Conservation (phyloP, 257 asterid genomes). For the Solanum raphanifolium region DNA sequence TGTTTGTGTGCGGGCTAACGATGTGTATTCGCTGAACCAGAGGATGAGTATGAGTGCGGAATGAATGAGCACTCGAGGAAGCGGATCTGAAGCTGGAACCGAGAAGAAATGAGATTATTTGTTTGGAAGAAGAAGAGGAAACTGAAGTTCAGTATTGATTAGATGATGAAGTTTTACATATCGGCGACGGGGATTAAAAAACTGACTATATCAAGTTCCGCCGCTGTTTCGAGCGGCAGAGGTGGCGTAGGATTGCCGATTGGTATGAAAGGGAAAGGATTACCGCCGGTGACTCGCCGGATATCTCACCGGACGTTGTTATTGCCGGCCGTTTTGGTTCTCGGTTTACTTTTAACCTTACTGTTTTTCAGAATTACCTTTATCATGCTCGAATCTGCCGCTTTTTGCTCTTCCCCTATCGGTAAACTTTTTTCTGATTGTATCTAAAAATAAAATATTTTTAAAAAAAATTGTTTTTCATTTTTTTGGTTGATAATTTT, state of each 20-base stretch:
- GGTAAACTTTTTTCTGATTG: conserved; percentile 21
- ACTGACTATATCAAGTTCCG: conserved; percentile 23
- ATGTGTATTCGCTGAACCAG: neutral
- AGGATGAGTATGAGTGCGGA: neutral
- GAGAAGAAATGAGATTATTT: conserved; percentile 7
- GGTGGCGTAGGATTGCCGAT: conserved; percentile 10
- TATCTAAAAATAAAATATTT: neutral
- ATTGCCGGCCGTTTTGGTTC: conserved; percentile 34
- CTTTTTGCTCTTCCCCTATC: conserved; percentile 53
- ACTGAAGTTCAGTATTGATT: conserved; percentile 7
- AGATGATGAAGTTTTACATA: conserved; percentile 42
- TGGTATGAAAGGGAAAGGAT: conserved; percentile 32
- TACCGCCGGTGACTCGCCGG: conserved; percentile 30
- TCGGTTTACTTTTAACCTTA: conserved; percentile 46
- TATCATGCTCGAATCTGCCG: conserved; percentile 55
- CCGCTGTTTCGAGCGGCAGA: conserved; percentile 14
- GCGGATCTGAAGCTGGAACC: neutral
- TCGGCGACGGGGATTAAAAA: conserved; percentile 40
- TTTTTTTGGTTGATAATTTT: neutral
- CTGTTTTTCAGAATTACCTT: conserved; percentile 52
- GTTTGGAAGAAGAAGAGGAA: conserved; percentile 12
- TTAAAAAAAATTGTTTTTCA: neutral
- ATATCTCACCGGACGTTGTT: conserved; percentile 33
- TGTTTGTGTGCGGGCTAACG: neutral
- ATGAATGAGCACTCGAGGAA: neutral